A percentile compares a stretch with the other conserved stretches of the same genome.
Conservation (phyloP, 441 rosid species). For the Jatropha podagrica region DNA sequence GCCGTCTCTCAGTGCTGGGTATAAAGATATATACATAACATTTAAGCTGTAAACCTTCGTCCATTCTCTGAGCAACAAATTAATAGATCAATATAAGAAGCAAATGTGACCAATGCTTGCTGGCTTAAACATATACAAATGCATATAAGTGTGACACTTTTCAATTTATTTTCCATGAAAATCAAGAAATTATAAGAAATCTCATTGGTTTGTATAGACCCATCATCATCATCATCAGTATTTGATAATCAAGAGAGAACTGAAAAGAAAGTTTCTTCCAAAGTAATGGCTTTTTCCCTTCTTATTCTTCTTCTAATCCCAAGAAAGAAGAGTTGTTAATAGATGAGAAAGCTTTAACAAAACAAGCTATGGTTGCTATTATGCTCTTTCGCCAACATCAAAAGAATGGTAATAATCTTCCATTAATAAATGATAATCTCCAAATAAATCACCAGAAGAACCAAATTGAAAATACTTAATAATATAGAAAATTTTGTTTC, state of each 20-base stretch:
- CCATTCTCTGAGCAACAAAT: no score
- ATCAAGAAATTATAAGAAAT: slow-evolving; percentile 28
- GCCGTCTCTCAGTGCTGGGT: no score
- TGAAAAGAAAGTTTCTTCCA: not conserved
- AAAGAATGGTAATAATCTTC: slow-evolving; percentile 11
- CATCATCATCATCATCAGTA: not conserved
- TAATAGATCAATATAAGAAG: no score
- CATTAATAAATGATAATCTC: not conserved
- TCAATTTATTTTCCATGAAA: no score
- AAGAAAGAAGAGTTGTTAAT: not conserved
- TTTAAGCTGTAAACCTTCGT: no score
- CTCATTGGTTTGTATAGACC: slow-evolving; percentile 18
- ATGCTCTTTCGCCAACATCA: slow-evolving; percentile 31
- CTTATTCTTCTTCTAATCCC: not conserved
- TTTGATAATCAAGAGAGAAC: not conserved
- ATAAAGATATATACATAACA: no score
- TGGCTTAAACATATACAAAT: no score
- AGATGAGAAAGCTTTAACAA: slow-evolving; percentile 18
- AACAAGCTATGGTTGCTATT: slow-evolving; percentile 41
- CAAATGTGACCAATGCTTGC: no score
- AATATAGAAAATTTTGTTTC: not conserved
- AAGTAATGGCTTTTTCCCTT: not conserved
- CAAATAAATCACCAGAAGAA: not conserved
- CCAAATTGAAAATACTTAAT: not conserved
- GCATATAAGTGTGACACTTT: no score